phyloP scores from a whole-genome alignment of 306 rosid species.

The Inga laurina region DNA sequence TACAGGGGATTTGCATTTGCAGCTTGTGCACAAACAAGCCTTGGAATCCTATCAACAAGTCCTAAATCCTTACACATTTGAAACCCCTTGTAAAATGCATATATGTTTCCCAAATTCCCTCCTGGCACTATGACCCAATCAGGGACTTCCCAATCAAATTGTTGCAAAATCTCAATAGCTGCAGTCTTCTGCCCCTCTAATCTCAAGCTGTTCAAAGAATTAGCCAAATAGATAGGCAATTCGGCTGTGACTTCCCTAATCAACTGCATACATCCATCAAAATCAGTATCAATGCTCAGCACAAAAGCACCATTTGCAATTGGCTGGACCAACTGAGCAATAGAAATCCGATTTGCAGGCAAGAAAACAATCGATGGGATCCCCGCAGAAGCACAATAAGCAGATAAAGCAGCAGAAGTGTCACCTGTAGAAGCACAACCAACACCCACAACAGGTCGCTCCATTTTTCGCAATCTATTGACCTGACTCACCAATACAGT shows the following conservation, averaged over 20 bases:
- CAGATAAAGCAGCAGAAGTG: constrained; percentile 79
- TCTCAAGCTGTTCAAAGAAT: constrained; percentile 72
- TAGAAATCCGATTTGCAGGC: constrained; percentile 65
- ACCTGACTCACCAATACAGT: constrained; percentile 89
- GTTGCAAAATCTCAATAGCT: constrained; percentile 84
- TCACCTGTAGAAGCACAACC: constrained; percentile 90
- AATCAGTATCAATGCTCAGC: constrained; percentile 78
- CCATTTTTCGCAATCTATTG: constrained; percentile 66
- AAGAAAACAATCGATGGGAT: constrained; percentile 77
- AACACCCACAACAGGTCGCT: constrained; percentile 71
- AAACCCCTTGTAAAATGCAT: constrained; percentile 88
- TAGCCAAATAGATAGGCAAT: constrained; percentile 70
- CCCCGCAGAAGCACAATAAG: constrained; percentile 75
- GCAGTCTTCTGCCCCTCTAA: constrained; percentile 87
- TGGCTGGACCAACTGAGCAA: constrained; percentile 84
- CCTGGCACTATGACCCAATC: constrained; percentile 90
- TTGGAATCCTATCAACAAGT: constrained; percentile 74
- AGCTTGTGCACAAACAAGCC: constrained; percentile 94
- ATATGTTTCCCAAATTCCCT: constrained; percentile 79
- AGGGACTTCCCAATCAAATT: constrained; percentile 86
- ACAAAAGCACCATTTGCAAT: constrained; percentile 88
- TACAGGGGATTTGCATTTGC: constrained; percentile 84
- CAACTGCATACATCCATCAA: constrained; percentile 83
- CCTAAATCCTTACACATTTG: constrained; percentile 79
- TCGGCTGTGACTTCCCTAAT: constrained; percentile 77